A percentile compares a stretch with the other conserved stretches of the same genome.
Evolutionary conservation across 1,284 basidiomycete species (phyloP).

Genomic region (Ceratobasidium sp.): DNA sequence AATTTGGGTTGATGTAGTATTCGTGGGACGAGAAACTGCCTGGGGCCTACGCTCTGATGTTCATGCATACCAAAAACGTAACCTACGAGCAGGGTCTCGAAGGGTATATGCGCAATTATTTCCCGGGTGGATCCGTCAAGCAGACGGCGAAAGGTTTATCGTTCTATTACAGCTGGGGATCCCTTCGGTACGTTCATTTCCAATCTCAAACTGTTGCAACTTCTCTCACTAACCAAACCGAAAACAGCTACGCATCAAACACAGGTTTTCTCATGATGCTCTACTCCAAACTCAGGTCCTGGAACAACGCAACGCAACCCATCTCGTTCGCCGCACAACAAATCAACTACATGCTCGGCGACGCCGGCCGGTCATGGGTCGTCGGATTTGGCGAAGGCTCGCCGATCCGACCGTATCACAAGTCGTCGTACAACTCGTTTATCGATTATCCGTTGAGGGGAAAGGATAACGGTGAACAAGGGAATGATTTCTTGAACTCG

Average conservation of each 20-base stretch:
- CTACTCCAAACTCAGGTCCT: constrained; percentile 46
- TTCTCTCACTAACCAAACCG: not conserved
- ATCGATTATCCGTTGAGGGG: constrained; percentile 24
- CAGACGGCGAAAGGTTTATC: constrained; percentile 48
- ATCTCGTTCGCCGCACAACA: constrained; percentile 47
- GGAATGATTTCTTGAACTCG: too few species aligned
- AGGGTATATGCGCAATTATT: constrained; percentile 43
- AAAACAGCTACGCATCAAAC: constrained; percentile 43
- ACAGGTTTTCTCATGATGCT: constrained; percentile 48
- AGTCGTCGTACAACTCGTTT: constrained; percentile 47
- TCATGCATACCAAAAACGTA: constrained; percentile 43
- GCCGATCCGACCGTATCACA: constrained; percentile 46
- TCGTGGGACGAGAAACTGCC: constrained; percentile 50
- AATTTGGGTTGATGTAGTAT: constrained; percentile 28
- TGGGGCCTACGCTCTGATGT: constrained; percentile 42
- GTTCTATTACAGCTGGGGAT: constrained; percentile 47
- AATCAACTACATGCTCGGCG: constrained; percentile 49
- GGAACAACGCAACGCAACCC: constrained; percentile 27
- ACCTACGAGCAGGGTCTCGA: constrained; percentile 46
- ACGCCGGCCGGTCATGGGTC: constrained; percentile 49
- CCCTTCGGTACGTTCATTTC: constrained; percentile 37
- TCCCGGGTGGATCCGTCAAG: constrained; percentile 46
- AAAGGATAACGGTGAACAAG: too few species aligned
- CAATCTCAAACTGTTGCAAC: not conserved
- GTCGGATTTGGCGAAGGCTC: constrained; percentile 49